Evolutionary conservation across 1,139 yeast genomes (phyloP).

Genomic region (Yamadazyma trypodendri): DNA sequence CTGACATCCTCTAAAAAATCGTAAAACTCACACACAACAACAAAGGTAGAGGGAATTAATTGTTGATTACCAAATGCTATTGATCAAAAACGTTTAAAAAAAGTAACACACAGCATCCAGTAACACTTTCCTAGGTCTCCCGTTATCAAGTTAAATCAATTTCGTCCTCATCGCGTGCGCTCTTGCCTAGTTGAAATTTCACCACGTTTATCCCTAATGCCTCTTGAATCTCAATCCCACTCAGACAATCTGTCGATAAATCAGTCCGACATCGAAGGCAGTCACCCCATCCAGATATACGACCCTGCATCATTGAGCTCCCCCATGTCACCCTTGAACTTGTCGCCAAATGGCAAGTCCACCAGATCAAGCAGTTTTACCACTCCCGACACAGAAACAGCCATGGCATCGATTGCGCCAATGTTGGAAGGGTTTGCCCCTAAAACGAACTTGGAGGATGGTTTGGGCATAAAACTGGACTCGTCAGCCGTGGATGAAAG

Average conservation of each 20-base stretch:
- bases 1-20: too few relatives aligned
- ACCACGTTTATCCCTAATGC: slow-evolving; percentile 3
- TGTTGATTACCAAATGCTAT: too few relatives aligned
- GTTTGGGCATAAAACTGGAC: slow-evolving; percentile 6
- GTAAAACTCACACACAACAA: too few relatives aligned
- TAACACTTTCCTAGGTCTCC: too few relatives aligned
- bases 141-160: too few relatives aligned
- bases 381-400: slow-evolving; percentile 45
- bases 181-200: slow-evolving; percentile 2
- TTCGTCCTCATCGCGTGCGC: slow-evolving; percentile 5
- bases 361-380: slow-evolving; percentile 6
- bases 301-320: slow-evolving; percentile 19
- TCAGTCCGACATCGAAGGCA: not conserved
- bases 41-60: too few relatives aligned
- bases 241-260: not conserved
- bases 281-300: slow-evolving; percentile 10
- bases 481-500: not conserved
- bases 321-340: slow-evolving; percentile 35
- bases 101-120: too few relatives aligned
- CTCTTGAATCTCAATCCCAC: not conserved
- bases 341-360: slow-evolving; percentile 11
- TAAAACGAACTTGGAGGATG: slow-evolving; percentile 61
- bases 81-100: too few relatives aligned
- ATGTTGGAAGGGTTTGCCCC: slow-evolving; percentile 71
- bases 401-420: slow-evolving; percentile 79